Evolutionary conservation across 2,329 filamentous ascomycete genomes (phyloP).

Genomic region (Hypoxylon sp.): DNA sequence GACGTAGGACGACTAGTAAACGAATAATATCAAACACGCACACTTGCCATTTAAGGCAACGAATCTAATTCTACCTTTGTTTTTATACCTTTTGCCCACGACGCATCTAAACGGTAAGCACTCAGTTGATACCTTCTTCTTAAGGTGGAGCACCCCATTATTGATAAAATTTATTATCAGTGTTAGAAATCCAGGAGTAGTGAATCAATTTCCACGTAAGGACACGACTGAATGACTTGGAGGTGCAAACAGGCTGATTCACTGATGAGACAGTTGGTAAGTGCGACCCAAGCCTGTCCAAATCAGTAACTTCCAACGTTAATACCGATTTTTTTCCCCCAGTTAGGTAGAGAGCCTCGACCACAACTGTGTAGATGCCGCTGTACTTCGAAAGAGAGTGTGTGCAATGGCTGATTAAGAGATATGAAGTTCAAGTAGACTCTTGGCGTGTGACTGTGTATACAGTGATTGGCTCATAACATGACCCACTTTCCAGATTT

Average conservation of each 20-base stretch:
- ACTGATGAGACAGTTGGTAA: not conserved
- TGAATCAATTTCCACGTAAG: not conserved
- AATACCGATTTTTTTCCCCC: not conserved
- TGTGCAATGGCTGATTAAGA: slow-evolving; percentile 5
- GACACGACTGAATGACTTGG: not conserved
- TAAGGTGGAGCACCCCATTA: not conserved
- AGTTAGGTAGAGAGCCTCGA: not conserved
- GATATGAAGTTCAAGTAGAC: slow-evolving; percentile 12
- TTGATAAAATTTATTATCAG: too few relatives aligned
- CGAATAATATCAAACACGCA: not conserved
- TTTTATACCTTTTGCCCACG: not conserved
- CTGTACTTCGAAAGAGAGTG: not conserved
- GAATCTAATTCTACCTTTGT: not conserved
- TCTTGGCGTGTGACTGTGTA: not conserved
- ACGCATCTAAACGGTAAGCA: not conserved
- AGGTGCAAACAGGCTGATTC: not conserved
- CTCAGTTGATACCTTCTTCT: not conserved
- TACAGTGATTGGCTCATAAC: slow-evolving; percentile 21
- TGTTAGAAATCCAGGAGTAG: too few relatives aligned
- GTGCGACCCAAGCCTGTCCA: not conserved
- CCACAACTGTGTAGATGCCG: not conserved
- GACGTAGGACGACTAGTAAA: not conserved
- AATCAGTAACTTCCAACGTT: not conserved
- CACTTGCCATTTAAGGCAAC: not conserved
- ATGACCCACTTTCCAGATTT: slow-evolving; percentile 20